Conservation (phyloP, 2,329 filamentous ascomycete genomes). For the Sporothrix mexicana region DNA sequence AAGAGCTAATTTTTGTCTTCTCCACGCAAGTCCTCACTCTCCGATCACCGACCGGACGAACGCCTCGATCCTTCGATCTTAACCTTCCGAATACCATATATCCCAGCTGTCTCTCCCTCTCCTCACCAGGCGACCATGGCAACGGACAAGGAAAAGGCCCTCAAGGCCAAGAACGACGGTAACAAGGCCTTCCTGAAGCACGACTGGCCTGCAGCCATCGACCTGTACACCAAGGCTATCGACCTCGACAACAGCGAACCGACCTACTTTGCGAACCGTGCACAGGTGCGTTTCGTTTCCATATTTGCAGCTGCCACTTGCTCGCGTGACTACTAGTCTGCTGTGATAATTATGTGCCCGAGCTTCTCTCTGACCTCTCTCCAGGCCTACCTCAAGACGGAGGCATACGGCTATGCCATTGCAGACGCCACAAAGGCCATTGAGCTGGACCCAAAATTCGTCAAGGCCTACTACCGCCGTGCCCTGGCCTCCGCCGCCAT, state of each 20-base stretch:
- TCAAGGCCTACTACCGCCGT: constrained; percentile 96
- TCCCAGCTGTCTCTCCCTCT: not conserved
- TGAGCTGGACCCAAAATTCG: constrained; percentile 83
- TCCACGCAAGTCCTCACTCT: not conserved
- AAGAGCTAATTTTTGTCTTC: too few relatives aligned
- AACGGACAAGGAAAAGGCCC: constrained; percentile 67
- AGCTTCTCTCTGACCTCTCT: too few relatives aligned
- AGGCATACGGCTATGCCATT: constrained; percentile 92
- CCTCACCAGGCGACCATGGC: constrained; percentile 39
- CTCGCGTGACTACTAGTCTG: not conserved
- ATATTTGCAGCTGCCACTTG: not conserved
- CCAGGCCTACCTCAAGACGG: constrained; percentile 92
- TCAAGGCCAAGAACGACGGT: constrained; percentile 87
- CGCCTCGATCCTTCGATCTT: not conserved
- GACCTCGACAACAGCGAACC: constrained; percentile 81
- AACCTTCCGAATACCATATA: not conserved
- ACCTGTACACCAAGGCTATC: constrained; percentile 87
- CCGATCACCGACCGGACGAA: not conserved
- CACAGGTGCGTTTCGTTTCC: constrained; percentile 69
- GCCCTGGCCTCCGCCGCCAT: constrained; percentile 92
- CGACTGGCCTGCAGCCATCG: constrained; percentile 82
- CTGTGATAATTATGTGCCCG: too few relatives aligned
- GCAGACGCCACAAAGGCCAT: constrained; percentile 89
- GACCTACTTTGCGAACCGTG: constrained; percentile 91
- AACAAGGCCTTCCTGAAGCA: constrained; percentile 91